These are phyloP conservation scores for Nakazawaea laoshanensis DNA, from an alignment of 805 yeast species.

Conservation along the genomic window DNA sequence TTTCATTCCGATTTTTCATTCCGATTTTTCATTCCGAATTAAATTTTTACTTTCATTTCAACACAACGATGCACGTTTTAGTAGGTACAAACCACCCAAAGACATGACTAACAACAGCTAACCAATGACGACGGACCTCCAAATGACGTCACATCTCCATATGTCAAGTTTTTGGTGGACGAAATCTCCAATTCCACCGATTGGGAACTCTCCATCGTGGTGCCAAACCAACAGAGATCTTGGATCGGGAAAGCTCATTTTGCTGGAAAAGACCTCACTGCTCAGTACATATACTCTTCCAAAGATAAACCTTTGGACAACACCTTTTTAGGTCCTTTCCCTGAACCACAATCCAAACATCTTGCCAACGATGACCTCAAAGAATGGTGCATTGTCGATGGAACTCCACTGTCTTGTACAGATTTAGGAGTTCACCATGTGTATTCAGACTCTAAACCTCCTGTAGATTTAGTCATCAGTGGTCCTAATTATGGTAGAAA, in stretches of 20 bases:
- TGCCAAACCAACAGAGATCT: conserved; percentile 81
- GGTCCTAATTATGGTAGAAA: conserved; percentile 97
- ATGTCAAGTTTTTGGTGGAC: conserved; percentile 71
- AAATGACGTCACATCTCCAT: conserved; percentile 71
- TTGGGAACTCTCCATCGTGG: conserved; percentile 79
- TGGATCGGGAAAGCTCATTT: conserved; percentile 99
- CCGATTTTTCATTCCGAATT: not conserved
- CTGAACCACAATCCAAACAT: conserved; percentile 35
- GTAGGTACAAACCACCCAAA: conserved; percentile 5
- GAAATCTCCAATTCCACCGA: conserved; percentile 56
- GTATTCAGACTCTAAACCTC: conserved; percentile 36
- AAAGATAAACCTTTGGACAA: conserved; percentile 34
- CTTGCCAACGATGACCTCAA: conserved; percentile 33
- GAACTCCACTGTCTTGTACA: conserved; percentile 94
- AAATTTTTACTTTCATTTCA: not conserved
- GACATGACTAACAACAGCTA: conserved; percentile 24
- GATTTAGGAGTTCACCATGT: conserved; percentile 83
- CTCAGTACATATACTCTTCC: conserved; percentile 58
- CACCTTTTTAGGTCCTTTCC: conserved; percentile 61
- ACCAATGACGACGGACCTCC: conserved; percentile 98
- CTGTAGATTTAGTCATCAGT: conserved; percentile 79
- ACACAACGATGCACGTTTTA: conserved; percentile 12
- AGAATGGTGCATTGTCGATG: conserved; percentile 84
- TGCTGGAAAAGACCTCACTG: conserved; percentile 59
- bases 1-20: too few species aligned